Evolutionary conservation across 805 yeast genomes (phyloP), one percentile per base, ranked within the genome.

Genomic region (Sugiyamaella boreocaroliniensis): DNA sequence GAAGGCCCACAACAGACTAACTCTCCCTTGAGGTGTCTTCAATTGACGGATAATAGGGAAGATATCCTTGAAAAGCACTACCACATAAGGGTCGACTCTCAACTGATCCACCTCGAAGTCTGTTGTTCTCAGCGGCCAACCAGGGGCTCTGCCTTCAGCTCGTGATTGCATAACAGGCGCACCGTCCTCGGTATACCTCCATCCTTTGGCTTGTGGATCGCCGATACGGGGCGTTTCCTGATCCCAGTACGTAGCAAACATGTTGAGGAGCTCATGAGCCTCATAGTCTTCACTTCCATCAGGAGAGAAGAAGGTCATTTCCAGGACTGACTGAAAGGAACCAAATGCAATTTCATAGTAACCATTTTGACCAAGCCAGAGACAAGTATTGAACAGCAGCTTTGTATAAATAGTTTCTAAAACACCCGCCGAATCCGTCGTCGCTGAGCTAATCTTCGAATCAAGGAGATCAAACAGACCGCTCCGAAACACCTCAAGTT

Each of bases 281-380:
- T 32, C 26, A 8, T n/a, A 11, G 15, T 19, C 29, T 6, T 19
- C 18, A 1, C 43, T 8, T 32, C 29, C 26, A 6, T 16, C 40
- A 4, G 62, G 61, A 5, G 45, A 12, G 20, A 40, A 45, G 29
- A 53, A 50, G 32, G 56, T 53, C 16, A 54, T 14, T 19, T 63
- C 60, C 10, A 62, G 15, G 12, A 58, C 29, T 9, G 58, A 60
- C 43, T 61, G 65, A 4, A 60, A 34, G 18, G 60, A 46, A 1
- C 54, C 60, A n/a, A 55, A 43, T 2, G 60, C 60, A 18, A 50
- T 49, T 47, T 62, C 66, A 9, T 34, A 29, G 45, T 61, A 62
- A 8, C 65, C 65, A 2, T 57, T 50, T 9, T 46, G 46, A 29
- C 34, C 32, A 34, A 56, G 41, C 20, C 51, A 41, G 15, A 19